Evolutionary conservation across 805 yeast species (phyloP).

Genomic region (Wickerhamiella dianesei): DNA sequence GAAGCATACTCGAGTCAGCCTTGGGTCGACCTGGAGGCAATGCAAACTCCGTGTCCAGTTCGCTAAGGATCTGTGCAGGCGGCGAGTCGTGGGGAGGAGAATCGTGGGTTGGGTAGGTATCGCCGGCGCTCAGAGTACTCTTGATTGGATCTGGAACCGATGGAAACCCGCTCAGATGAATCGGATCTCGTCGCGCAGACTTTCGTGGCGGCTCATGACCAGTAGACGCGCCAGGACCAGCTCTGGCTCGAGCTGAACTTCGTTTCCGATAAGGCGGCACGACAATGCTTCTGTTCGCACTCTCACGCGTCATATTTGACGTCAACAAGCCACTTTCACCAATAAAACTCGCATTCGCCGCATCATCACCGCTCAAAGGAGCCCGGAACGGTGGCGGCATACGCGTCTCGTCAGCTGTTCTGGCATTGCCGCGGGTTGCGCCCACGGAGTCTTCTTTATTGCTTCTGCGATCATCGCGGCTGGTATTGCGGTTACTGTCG

Average conservation of each 20-base stretch:
- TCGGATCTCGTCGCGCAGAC: not conserved
- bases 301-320: not conserved
- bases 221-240: not conserved
- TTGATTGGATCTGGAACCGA: not conserved
- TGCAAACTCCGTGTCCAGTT: not conserved
- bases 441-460: not conserved
- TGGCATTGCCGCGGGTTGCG: too few species aligned
- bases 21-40: not conserved
- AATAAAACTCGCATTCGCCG: too few species aligned
- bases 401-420: too few species aligned
- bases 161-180: not conserved
- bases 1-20: not conserved
- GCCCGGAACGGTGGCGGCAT: too few species aligned
- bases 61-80: too few species aligned
- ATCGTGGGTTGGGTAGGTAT: not conserved
- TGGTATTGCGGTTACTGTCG: not conserved
- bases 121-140: not conserved
- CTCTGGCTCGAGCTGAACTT: not conserved
- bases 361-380: too few species aligned
- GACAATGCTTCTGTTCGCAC: not conserved
- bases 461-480: too few species aligned
- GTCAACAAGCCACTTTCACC: not conserved
- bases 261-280: not conserved
- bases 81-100: not conserved
- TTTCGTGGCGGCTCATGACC: not conserved